Evolutionary conservation across 768 basidiomycete species (phyloP).

Genomic region (Ramaria sp.): DNA sequence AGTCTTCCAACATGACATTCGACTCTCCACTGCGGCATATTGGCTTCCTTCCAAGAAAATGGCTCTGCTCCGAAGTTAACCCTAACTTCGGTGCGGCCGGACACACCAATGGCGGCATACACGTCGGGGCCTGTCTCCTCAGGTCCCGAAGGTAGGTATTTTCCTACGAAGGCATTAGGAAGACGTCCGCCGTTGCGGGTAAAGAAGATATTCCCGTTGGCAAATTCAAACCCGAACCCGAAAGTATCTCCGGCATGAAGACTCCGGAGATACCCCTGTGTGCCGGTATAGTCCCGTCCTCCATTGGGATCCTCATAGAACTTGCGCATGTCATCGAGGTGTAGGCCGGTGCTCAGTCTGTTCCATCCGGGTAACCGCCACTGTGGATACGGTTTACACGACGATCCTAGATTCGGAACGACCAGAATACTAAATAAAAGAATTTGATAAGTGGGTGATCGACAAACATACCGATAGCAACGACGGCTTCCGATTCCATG

Average conservation of each 20-base stretch:
- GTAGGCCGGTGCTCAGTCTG: constrained; percentile 50
- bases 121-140: constrained; percentile 37
- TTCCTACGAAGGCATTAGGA: constrained; percentile 44
- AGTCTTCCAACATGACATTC: constrained; percentile 51
- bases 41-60: constrained; percentile 54
- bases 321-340: constrained; percentile 63
- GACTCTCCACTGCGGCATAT: constrained; percentile 55
- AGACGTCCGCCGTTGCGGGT: constrained; percentile 53
- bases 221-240: constrained; percentile 57
- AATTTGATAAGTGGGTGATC: background rate
- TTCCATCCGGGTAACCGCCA: constrained; percentile 70
- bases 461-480: constrained; percentile 44
- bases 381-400: constrained; percentile 53
- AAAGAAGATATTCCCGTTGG: constrained; percentile 43
- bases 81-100: constrained; percentile 33
- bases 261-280: constrained; percentile 16
- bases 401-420: constrained; percentile 33
- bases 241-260: constrained; percentile 39
- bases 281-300: constrained; percentile 41
- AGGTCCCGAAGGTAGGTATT: constrained; percentile 35
- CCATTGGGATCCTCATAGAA: constrained; percentile 63
- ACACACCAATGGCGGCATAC: constrained; percentile 52
- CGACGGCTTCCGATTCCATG: constrained; percentile 39
- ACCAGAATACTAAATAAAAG: background rate
- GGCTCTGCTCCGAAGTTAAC: constrained; percentile 57